These are phyloP conservation scores for Plasmopara viticola DNA, from an alignment of 352 stramenopile genomes.

Conservation along the genomic window DNA sequence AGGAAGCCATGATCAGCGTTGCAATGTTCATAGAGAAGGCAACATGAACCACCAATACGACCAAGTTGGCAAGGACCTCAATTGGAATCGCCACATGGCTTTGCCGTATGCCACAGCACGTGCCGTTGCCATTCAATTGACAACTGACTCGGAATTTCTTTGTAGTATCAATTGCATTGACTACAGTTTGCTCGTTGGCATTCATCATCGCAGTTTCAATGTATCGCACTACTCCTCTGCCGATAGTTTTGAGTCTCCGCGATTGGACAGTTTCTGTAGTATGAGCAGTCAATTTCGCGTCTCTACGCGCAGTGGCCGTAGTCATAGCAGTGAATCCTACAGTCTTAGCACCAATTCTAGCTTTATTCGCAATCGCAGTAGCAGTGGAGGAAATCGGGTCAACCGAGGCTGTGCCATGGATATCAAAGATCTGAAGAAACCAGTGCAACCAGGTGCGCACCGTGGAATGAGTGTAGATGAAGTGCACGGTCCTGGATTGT, in stretches of 20 bases:
- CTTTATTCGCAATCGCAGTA: slow-evolving; percentile 26
- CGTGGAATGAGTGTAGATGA: slow-evolving; percentile 73
- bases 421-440: slow-evolving; percentile 27
- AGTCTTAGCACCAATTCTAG: slow-evolving; percentile 19
- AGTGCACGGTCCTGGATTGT: slow-evolving; percentile 88
- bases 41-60: slow-evolving; percentile 74
- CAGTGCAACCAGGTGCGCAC: slow-evolving; percentile 39
- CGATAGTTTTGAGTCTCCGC: slow-evolving; percentile 35
- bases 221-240: slow-evolving; percentile 67
- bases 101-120: slow-evolving; percentile 44
- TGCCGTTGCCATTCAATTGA: slow-evolving; percentile 66
- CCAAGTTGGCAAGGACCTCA: slow-evolving; percentile 77
- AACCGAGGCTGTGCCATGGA: slow-evolving; percentile 13
- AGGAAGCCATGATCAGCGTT: slow-evolving; percentile 63
- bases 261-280: slow-evolving; percentile 21
- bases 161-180: slow-evolving; percentile 92
- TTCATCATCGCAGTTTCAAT: slow-evolving; percentile 88
- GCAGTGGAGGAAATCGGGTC: slow-evolving; percentile 18
- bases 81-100: slow-evolving; percentile 81
- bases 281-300: slow-evolving; percentile 12
- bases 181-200: slow-evolving; percentile 91
- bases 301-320: slow-evolving; percentile 16
- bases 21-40: slow-evolving; percentile 52
- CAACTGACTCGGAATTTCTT: slow-evolving; percentile 86
- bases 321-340: slow-evolving; percentile 23